Conservation (phyloP, 352 stramenopile genomes). For the Peronospora farinosa region DNA sequence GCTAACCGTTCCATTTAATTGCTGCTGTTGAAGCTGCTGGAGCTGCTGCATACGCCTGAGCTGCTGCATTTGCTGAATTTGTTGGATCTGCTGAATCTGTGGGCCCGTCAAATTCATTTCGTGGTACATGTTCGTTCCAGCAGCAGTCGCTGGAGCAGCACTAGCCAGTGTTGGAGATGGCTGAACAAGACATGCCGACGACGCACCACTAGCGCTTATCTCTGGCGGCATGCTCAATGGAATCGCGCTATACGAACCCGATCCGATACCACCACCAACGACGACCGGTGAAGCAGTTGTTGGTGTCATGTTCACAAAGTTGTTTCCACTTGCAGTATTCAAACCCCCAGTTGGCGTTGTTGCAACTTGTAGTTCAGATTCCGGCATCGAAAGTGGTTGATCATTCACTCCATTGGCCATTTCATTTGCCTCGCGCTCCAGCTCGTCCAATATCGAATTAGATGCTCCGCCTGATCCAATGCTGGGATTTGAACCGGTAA, state of each 20-base stretch:
- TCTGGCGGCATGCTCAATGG: conserved; percentile 71
- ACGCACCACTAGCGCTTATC: conserved; percentile 38
- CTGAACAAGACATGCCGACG: conserved; percentile 38
- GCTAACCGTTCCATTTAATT: conserved; percentile 28
- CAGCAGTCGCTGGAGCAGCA: conserved; percentile 24
- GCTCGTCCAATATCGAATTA: conserved; percentile 79
- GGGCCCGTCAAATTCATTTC: conserved; percentile 71
- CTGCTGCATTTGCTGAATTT: conserved; percentile 84
- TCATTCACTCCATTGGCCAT: conserved; percentile 82
- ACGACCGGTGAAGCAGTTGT: conserved; percentile 17
- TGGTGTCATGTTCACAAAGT: conserved; percentile 25
- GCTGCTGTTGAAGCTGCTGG: conserved; percentile 63
- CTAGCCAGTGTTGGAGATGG: conserved; percentile 37
- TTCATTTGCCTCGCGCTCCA: conserved; percentile 81
- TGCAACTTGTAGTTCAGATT: conserved; percentile 61
- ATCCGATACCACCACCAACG: conserved; percentile 9
- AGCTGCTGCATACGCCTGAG: conserved; percentile 74
- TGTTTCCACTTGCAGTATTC: conserved; percentile 25
- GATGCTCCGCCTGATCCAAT: conserved; percentile 26
- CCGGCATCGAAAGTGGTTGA: conserved; percentile 74
- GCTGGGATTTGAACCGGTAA: conserved; percentile 6
- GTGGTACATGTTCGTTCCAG: conserved; percentile 55
- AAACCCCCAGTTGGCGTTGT: conserved; percentile 29
- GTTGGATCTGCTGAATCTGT: conserved; percentile 80
- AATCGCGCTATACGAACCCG: conserved; percentile 42